Percentiles rank a stretch among this genome's conserved stretches.
phyloP scores from a whole-genome alignment of 2,329 filamentous ascomycete species.

The Pseudonectria buxi region DNA sequence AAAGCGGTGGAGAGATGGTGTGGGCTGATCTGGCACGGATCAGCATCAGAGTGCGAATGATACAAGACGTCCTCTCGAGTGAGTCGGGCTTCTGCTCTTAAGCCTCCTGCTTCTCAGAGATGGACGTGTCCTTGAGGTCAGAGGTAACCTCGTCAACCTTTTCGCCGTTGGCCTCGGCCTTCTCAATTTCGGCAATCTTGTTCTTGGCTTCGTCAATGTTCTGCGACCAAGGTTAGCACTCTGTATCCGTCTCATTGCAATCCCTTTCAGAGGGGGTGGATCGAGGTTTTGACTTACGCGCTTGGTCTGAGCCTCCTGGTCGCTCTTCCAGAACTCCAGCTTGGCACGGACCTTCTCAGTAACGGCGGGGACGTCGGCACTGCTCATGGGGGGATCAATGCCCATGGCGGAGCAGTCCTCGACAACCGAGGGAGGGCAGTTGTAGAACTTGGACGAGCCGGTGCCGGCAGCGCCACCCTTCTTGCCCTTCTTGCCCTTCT shows the following conservation, averaged over 20 bases:
- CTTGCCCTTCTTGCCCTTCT: conserved; percentile 85
- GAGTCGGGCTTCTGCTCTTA: conserved; percentile 19
- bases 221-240: conserved; percentile 42
- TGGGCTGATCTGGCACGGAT: conserved; percentile 3
- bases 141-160: conserved; percentile 48
- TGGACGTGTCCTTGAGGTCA: conserved; percentile 44
- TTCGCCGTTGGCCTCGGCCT: conserved; percentile 43
- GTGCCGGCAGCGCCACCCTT: conserved; percentile 42
- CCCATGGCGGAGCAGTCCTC: conserved; percentile 81
- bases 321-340: conserved; percentile 81
- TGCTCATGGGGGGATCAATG: conserved; percentile 81
- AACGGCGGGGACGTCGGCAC: conserved; percentile 70
- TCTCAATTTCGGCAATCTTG: conserved; percentile 83
- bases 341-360: conserved; percentile 90
- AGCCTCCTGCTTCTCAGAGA: conserved; percentile 47
- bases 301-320: conserved; percentile 84
- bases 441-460: conserved; percentile 57
- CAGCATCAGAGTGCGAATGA: conserved; percentile 3
- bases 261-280: neutral
- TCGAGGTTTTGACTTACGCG: conserved; percentile 55
- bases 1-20: neutral
- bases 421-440: conserved; percentile 82
- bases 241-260: neutral
- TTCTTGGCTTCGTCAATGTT: conserved; percentile 96
- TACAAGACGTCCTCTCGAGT: no score